Evolutionary conservation across 257 asterid genomes (phyloP).

Genomic region (Dorcoceras hygrometricum): DNA sequence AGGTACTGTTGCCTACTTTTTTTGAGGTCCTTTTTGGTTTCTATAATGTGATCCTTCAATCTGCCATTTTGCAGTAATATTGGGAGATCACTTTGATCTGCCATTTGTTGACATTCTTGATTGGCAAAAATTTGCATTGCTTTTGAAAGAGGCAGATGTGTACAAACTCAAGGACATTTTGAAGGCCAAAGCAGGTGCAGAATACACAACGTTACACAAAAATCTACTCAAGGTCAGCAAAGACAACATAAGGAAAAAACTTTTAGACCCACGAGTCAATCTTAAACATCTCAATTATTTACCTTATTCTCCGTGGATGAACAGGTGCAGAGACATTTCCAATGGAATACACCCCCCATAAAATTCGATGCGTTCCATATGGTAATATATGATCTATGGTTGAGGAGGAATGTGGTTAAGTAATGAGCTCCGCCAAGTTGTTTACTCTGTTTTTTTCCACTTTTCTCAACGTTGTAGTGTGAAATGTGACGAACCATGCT

Average conservation of each 20-base stretch:
- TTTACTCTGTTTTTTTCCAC: neutral
- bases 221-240: constrained; percentile 21
- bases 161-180: constrained; percentile 21
- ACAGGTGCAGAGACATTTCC: constrained; percentile 28
- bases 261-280: neutral
- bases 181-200: constrained; percentile 20
- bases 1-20: constrained; percentile 8
- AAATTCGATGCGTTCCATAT: constrained; percentile 31
- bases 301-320: neutral
- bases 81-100: constrained; percentile 26
- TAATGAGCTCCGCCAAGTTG: constrained; percentile 12
- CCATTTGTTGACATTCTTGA: constrained; percentile 28
- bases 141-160: constrained; percentile 19
- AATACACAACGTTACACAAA: constrained; percentile 14
- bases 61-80: constrained; percentile 21
- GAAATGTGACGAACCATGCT: neutral
- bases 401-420: constrained; percentile 20
- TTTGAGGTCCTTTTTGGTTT: neutral
- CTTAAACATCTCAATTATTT: neutral
- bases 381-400: constrained; percentile 31
- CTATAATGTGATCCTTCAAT: neutral
- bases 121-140: constrained; percentile 25
- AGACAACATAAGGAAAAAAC: neutral
- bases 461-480: neutral
- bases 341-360: constrained; percentile 27